Evolutionary conservation across 441 rosid species (phyloP).

Genomic region (Brassica balearica): DNA sequence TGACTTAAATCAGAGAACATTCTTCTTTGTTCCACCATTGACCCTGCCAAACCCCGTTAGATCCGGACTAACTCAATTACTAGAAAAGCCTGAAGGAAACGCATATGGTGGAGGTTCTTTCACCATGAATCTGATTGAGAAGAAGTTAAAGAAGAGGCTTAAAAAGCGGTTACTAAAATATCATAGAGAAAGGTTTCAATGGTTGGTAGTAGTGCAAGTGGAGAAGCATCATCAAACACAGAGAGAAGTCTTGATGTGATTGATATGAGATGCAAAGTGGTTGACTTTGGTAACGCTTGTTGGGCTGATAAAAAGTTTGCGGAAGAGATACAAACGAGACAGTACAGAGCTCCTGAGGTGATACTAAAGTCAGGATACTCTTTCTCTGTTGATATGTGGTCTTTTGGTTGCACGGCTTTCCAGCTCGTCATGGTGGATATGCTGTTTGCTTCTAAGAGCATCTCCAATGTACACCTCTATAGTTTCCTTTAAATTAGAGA

Average conservation of each 20-base stretch:
- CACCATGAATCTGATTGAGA: conserved; percentile 80
- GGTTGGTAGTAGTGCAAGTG: conserved; percentile 46
- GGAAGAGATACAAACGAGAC: conserved; percentile 95
- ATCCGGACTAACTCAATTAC: too few relatives aligned
- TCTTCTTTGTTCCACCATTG: too few relatives aligned
- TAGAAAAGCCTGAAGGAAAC: too few relatives aligned
- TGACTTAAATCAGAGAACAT: too few relatives aligned
- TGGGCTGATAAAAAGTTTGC: conserved; percentile 88
- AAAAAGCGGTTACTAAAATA: conserved; percentile 84
- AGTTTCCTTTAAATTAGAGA: too few relatives aligned
- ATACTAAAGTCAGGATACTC: conserved; percentile 79
- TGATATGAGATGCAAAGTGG: conserved; percentile 89
- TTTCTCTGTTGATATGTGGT: conserved; percentile 94
- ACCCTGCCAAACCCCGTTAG: too few relatives aligned
- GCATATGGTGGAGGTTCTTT: conserved; percentile 35
- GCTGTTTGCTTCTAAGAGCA: conserved; percentile 79
- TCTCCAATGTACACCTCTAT: too few relatives aligned
- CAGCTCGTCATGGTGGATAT: conserved; percentile 96
- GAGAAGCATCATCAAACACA: conserved; percentile 45
- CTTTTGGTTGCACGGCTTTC: conserved; percentile 95
- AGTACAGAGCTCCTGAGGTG: conserved; percentile 97
- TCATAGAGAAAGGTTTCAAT: conserved; percentile 74
- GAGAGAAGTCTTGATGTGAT: conserved; percentile 75
- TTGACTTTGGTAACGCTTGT: conserved; percentile 96
- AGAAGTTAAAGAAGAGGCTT: conserved; percentile 91